Base-by-base conservation (phyloP, 2,329 filamentous ascomycete species). In the Fusarium cicatricum region DNA sequence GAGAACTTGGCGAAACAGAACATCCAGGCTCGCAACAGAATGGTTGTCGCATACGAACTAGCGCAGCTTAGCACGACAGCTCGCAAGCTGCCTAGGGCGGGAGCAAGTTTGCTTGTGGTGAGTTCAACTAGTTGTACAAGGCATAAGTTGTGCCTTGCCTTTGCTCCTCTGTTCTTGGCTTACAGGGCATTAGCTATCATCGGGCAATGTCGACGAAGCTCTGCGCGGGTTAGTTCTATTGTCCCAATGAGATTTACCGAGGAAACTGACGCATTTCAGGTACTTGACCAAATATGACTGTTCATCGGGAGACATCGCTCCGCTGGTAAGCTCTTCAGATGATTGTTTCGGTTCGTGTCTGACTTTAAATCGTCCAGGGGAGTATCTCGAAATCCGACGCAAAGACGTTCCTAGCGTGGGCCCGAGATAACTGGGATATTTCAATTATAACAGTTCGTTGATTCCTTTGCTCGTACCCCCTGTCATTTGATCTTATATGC, bases 341-440 rank as follows among this genome's bases (percentile, higher is more conserved):
- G 5, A 26, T 26, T 26, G 9, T 26, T 26, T 26, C 23, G 9
- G 9, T 26, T 26, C 23, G 23, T 26, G 23, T 26, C 23, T 26
- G 9, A 26, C 23, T 7, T 9, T 26, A 3, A 26, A 26, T 26
- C 23, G 6, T 26, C 5, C 23, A 26, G 23, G 23, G 23, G 23
- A 77, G 76, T 14, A 80, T 79, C 21, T 75, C 56, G 29, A 91
- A 91, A 70, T 84, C 80, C 3, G 89, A 91, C 62, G 78, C 89
- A 2, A 88, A 85, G 67, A 72, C 77, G 14, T 90, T 91, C 74
- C 86, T 89, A 58, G 72, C 71, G 31, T 90, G 83, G 79, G 80
- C 84, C 2, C 70, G 77, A 16, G 74, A 74, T 16, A 75, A 78
- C 17, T 90, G 88, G 72, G 71, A 80, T 6, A 75, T 91, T 2